Evolutionary conservation across 2,329 filamentous ascomycete genomes (phyloP).

Genomic region (Arthroderma sp.): DNA sequence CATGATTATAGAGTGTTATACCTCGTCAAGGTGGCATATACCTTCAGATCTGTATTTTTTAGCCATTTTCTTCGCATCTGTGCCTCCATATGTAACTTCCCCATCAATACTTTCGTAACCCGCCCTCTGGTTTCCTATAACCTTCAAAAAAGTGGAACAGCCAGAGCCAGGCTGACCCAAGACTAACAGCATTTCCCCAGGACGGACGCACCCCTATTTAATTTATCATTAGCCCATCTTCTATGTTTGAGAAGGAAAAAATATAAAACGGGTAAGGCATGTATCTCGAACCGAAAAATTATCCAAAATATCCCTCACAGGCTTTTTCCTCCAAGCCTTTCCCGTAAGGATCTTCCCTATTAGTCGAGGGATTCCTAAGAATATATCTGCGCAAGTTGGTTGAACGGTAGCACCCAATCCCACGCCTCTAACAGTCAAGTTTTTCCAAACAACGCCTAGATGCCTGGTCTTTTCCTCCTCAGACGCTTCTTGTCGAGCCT

Average conservation of each 20-base stretch:
- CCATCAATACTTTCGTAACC: slow-evolving; percentile 50
- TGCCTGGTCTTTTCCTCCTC: slow-evolving; percentile 59
- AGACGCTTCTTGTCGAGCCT: slow-evolving; percentile 49
- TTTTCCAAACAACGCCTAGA: slow-evolving; percentile 55
- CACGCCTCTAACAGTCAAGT: slow-evolving; percentile 56
- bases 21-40: slow-evolving; percentile 5
- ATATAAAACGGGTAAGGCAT: background rate
- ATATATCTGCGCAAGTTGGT: slow-evolving; percentile 43
- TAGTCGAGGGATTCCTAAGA: slow-evolving; percentile 37
- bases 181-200: slow-evolving; percentile 23
- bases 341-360: slow-evolving; percentile 32
- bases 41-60: slow-evolving; percentile 36
- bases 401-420: slow-evolving; percentile 52
- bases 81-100: slow-evolving; percentile 42
- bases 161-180: slow-evolving; percentile 30
- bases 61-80: slow-evolving; percentile 37
- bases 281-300: slow-evolving; percentile 37
- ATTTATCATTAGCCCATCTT: background rate
- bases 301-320: slow-evolving; percentile 53
- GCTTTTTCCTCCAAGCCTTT: slow-evolving; percentile 28
- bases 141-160: slow-evolving; percentile 78
- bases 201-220: slow-evolving; percentile 24
- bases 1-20: slow-evolving; percentile 9
- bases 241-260: background rate
- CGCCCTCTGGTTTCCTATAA: slow-evolving; percentile 53